Evolutionary conservation across 2,329 filamentous ascomycete genomes (phyloP), one percentile per base, ranked within the genome.

Genomic region (Cladosporium oxysporum): DNA sequence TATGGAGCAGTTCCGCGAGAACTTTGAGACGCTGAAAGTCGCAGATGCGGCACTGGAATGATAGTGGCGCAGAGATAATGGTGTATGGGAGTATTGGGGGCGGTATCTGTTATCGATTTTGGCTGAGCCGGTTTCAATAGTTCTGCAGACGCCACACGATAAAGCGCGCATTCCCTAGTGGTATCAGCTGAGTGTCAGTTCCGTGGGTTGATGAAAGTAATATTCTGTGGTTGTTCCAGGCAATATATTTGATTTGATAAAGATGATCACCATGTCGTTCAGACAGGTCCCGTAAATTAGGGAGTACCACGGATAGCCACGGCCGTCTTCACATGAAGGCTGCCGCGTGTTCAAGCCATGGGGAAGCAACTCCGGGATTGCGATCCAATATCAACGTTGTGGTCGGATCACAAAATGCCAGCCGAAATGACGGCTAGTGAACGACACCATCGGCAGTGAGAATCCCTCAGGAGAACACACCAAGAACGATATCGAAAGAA

Each of bases 11-110:
- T 72, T 75, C 61, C 58, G 73, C 33, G 70, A 71, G 65, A 71
- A 75, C 61, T 64, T 62, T 16, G 72, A 70, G 63, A 75, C 72
- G 73, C 44, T 71, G 58, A 70, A 66, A 58, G 70, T 73, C 49
- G 72, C 71, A 29, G 50, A 69, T 41, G 59, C 66, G 50, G 73
- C 72, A 10, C 58, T 75, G 44, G 70, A 74, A 60, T 63, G n/a
- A 14, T 71, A 53, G 50, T 31, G 41, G 41, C 18, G 41, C 41
- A 44, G 41, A n/a, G 66, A 66, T 64, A 55, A 33, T 49, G 41
- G 28, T 41, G 58, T 16, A 29, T 5, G 21, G 14, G 8, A 58
- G 55, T 26, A 31, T 61, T 53, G 60, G 58, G 16, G 41, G 58
- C 37, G 26, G 58, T 47, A 14, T 33, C 31, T 58, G 11, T 33